Conservation (phyloP, 2,329 filamentous ascomycete genomes). For the Pyrenochaeta sp. region DNA sequence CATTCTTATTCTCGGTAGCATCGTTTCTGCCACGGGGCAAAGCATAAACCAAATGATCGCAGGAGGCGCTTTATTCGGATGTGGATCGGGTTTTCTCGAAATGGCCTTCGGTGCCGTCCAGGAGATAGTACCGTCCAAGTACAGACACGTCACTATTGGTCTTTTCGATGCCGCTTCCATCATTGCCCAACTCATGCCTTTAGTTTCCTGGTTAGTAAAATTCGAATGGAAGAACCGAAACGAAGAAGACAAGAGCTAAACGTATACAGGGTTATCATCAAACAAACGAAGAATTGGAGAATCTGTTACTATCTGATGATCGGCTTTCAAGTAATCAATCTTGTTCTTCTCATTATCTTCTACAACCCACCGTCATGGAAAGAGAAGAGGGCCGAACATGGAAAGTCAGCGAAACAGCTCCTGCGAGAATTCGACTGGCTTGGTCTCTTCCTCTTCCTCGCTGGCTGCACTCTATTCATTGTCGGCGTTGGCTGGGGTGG, state of each 20-base stretch:
- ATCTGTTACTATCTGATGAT: constrained; percentile 46
- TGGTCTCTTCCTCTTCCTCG: constrained; percentile 35
- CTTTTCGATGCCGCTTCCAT: constrained; percentile 43
- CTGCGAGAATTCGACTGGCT: constrained; percentile 39
- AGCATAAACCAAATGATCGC: constrained; percentile 53
- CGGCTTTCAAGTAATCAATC: constrained; percentile 35
- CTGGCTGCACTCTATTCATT: constrained; percentile 40
- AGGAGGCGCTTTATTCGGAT: constrained; percentile 50
- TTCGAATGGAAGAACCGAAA: too few relatives aligned
- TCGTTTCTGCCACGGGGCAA: constrained; percentile 51
- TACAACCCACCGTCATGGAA: constrained; percentile 49
- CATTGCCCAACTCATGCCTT: constrained; percentile 42
- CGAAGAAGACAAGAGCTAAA: neutral
- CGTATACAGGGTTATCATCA: constrained; percentile 28
- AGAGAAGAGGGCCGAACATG: constrained; percentile 42
- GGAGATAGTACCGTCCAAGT: constrained; percentile 50
- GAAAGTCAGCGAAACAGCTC: constrained; percentile 29
- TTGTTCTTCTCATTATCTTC: constrained; percentile 34
- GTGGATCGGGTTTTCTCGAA: constrained; percentile 52
- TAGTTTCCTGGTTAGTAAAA: constrained; percentile 33
- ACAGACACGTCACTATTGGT: constrained; percentile 49
- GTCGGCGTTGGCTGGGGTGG: constrained; percentile 39
- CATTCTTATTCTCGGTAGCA: constrained; percentile 45
- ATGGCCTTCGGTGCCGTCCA: constrained; percentile 49
- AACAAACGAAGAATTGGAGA: constrained; percentile 35